A percentile compares a stretch with the other conserved stretches of the same genome.
Evolutionary conservation across 257 asterid species (phyloP).

Genomic region (Petrea volubilis): DNA sequence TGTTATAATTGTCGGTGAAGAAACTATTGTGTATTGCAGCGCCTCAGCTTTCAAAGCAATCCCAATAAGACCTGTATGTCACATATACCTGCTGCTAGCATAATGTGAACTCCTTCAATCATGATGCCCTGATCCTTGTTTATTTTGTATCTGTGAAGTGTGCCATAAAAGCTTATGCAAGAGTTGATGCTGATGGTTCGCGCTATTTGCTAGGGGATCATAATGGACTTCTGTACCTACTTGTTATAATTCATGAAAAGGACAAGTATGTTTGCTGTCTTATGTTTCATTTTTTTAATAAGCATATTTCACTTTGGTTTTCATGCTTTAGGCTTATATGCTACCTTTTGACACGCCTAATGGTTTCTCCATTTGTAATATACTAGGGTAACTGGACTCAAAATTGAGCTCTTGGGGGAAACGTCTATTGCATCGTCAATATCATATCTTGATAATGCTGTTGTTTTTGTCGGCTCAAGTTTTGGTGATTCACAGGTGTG

Average conservation of each 20-base stretch:
- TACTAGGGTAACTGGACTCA: constrained; percentile 82
- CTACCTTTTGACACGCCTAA: constrained; percentile 16
- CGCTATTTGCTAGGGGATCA: constrained; percentile 92
- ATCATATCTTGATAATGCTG: constrained; percentile 87
- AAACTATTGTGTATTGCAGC: constrained; percentile 70
- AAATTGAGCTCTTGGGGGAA: constrained; percentile 87
- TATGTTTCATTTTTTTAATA: constrained; percentile 1
- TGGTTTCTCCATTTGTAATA: constrained; percentile 15
- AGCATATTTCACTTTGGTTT: neutral
- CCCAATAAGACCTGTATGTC: constrained; percentile 75
- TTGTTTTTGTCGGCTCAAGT: constrained; percentile 89
- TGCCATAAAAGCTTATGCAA: constrained; percentile 80
- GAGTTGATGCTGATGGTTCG: constrained; percentile 92
- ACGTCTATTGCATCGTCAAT: constrained; percentile 89
- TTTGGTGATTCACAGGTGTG: constrained; percentile 91
- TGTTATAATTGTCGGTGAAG: constrained; percentile 73
- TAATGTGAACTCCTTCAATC: neutral
- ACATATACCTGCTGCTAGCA: constrained; percentile 20
- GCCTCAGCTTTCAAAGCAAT: constrained; percentile 72
- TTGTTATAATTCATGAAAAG: constrained; percentile 88
- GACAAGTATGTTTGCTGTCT: constrained; percentile 62
- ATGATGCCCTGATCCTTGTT: constrained; percentile 4
- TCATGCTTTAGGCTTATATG: constrained; percentile 2
- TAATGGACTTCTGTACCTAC: constrained; percentile 76
- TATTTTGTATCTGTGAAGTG: constrained; percentile 56